A percentile compares a stretch with the other conserved stretches of the same genome.
These are phyloP conservation scores for Tulasnella sp. DNA, from an alignment of 768 basidiomycete genomes.

Conservation along the genomic window DNA sequence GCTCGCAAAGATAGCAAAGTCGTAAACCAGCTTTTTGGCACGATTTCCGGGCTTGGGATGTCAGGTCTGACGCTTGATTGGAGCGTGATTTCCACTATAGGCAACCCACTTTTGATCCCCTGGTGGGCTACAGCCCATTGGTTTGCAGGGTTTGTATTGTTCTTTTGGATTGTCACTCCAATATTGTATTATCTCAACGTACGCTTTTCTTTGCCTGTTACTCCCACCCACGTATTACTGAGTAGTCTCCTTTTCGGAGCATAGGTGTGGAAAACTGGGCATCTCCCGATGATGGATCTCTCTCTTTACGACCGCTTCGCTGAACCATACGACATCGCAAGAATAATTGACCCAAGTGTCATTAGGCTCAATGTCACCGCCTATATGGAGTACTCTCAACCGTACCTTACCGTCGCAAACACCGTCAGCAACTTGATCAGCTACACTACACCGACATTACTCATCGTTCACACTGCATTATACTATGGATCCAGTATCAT, in stretches of 20 bases:
- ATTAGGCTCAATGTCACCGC: not conserved
- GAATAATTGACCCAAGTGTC: not conserved
- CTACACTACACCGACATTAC: not conserved
- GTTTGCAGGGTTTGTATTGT: not conserved
- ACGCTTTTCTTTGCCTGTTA: not conserved
- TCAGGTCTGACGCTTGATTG: not conserved
- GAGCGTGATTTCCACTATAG: not conserved
- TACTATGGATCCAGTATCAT: not conserved
- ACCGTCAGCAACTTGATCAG: not conserved
- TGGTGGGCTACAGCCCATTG: not conserved
- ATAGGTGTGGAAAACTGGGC: not conserved
- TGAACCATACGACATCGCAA: not conserved
- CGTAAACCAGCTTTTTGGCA: not conserved
- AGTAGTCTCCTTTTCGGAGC: too few relatives aligned
- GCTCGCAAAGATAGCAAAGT: not conserved
- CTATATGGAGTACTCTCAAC: not conserved
- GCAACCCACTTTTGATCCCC: not conserved
- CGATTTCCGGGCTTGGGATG: not conserved
- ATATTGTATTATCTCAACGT: not conserved
- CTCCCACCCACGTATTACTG: constrained; percentile 16
- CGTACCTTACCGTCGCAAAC: not conserved
- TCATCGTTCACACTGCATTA: not conserved
- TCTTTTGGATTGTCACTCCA: not conserved
- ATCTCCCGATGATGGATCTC: not conserved
- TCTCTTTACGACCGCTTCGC: not conserved